Evolutionary conservation across 192 early-diverging fungal species (phyloP).

Genomic region (Cladochytrium replicatum): DNA sequence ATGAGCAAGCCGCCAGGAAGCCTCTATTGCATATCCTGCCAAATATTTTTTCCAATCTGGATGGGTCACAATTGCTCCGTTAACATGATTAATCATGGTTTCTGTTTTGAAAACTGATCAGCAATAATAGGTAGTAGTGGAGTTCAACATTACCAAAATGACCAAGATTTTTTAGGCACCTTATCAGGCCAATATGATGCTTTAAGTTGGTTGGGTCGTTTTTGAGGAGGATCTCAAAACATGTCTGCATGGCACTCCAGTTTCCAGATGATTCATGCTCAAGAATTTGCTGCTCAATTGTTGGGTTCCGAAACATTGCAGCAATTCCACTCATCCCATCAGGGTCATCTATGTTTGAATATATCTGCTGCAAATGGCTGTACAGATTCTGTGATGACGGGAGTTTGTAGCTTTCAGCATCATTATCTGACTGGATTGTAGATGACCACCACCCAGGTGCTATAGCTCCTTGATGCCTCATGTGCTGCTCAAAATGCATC

Average conservation of each 20-base stretch:
- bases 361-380: constrained; percentile 47
- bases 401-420: constrained; percentile 4
- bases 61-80: constrained; percentile 27
- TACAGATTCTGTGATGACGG: constrained; percentile 33
- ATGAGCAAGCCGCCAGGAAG: constrained; percentile 53
- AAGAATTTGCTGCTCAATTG: constrained; percentile 52
- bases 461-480: too few species aligned
- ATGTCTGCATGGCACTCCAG: constrained; percentile 59
- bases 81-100: constrained; percentile 38
- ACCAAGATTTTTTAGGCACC: constrained; percentile 57
- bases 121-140: background rate
- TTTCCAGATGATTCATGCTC: constrained; percentile 51
- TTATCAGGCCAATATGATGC: constrained; percentile 50
- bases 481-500: constrained; percentile 58
- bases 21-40: constrained; percentile 41
- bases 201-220: constrained; percentile 28
- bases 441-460: too few species aligned
- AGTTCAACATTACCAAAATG: constrained; percentile 45
- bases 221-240: constrained; percentile 47
- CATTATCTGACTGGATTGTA: constrained; percentile 10
- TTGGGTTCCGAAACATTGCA: constrained; percentile 34
- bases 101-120: constrained; percentile 18
- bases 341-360: constrained; percentile 55
- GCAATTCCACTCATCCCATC: constrained; percentile 61
- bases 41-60: constrained; percentile 40